Evolutionary conservation across 2,329 filamentous ascomycete species (phyloP).

Genomic region (Fusarium secorum): DNA sequence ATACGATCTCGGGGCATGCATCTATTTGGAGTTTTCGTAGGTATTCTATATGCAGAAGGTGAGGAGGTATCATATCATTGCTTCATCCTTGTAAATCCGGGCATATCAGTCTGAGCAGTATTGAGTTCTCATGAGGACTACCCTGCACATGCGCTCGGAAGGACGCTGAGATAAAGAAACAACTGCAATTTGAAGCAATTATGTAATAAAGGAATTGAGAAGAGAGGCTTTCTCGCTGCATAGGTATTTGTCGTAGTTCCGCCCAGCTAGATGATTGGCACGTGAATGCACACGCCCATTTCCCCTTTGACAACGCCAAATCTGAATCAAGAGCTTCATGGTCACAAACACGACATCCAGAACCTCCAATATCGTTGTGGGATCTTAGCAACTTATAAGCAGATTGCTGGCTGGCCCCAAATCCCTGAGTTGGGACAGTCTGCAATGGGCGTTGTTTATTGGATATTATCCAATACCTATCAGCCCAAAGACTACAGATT

Average conservation of each 20-base stretch:
- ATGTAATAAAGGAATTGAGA: accelerated
- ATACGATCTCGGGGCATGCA: not conserved
- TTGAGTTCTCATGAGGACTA: not conserved
- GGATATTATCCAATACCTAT: accelerated
- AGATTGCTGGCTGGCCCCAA: too few species aligned
- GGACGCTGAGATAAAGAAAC: too few species aligned
- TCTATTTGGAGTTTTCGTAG: not conserved
- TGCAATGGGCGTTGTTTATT: not conserved
- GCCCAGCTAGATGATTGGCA: not conserved
- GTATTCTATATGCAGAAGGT: not conserved
- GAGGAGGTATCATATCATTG: not conserved
- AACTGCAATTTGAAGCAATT: accelerated
- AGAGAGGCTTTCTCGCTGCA: accelerated
- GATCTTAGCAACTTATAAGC: accelerated
- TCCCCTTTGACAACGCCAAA: accelerated
- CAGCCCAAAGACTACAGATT: not conserved
- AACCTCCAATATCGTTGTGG: accelerated
- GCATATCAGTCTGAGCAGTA: accelerated
- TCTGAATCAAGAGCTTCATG: not conserved
- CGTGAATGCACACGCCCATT: not conserved
- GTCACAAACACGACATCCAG: accelerated
- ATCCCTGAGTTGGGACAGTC: accelerated
- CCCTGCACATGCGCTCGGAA: not conserved
- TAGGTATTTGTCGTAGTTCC: too few species aligned
- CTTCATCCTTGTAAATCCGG: not conserved